Conservation (phyloP, 2,329 filamentous ascomycete genomes). For the Didymella segeticola region DNA sequence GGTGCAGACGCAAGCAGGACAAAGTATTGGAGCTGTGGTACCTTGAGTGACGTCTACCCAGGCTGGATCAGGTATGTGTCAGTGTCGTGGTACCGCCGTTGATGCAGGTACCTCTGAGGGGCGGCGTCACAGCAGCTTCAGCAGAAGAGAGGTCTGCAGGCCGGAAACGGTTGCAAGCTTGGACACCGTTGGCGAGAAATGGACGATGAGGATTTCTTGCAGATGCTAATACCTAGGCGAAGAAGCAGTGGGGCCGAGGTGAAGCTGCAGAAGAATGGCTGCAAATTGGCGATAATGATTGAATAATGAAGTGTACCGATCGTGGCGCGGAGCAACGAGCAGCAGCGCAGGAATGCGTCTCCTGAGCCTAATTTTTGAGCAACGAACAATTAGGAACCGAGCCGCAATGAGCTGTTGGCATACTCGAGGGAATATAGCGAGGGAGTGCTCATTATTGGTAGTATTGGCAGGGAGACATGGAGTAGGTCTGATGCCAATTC, state of each 20-base stretch:
- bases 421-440: slow-evolving; percentile 39
- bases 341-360: slow-evolving; percentile 40
- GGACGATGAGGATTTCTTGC: slow-evolving; percentile 32
- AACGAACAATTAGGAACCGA: slow-evolving; percentile 38
- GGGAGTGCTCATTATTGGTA: slow-evolving; percentile 41
- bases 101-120: slow-evolving; percentile 40
- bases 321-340: slow-evolving; percentile 40
- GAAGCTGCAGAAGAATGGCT: slow-evolving; percentile 38
- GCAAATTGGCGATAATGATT: slow-evolving; percentile 33
- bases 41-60: slow-evolving; percentile 31
- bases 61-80: slow-evolving; percentile 33
- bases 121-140: slow-evolving; percentile 34
- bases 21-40: slow-evolving; percentile 38
- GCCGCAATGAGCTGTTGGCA: slow-evolving; percentile 38
- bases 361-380: slow-evolving; percentile 35
- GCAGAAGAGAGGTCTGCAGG: slow-evolving; percentile 25
- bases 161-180: slow-evolving; percentile 28
- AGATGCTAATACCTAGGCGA: slow-evolving; percentile 39
- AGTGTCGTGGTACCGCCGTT: slow-evolving; percentile 41
- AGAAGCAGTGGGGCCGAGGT: slow-evolving; percentile 40
- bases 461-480: slow-evolving; percentile 40
- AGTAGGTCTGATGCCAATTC: slow-evolving; percentile 29
- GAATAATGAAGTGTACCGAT: slow-evolving; percentile 42
- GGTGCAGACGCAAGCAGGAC: slow-evolving; percentile 32
- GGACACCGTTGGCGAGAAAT: slow-evolving; percentile 27